Base-by-base conservation (phyloP, 2,329 filamentous ascomycete genomes). In the Verticillium tricorpus region DNA sequence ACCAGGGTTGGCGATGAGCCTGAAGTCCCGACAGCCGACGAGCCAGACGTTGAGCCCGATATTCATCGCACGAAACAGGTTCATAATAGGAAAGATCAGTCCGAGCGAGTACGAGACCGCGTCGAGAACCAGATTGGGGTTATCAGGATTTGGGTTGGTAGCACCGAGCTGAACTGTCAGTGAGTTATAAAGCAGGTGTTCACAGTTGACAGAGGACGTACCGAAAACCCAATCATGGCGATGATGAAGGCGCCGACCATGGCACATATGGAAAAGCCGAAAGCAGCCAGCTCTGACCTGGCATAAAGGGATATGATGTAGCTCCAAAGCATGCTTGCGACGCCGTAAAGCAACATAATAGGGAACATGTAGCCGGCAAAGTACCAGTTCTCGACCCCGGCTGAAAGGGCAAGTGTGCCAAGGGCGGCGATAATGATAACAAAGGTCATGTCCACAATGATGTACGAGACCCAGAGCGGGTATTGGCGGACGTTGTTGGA, bases 401-500 rank as follows among this genome's bases (percentile, higher is more conserved):
- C 73, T 62, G 86, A 83, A 50, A 89, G 85, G 52, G 84, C 78
- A 32, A 83, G 81, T 0, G 82, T 79, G 37, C 86, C 70, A 2
- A 82, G 66, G 17, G 70, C 65, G 17, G 69, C 66, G 40, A 75
- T 65, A 32, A 69, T 56, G 19, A 89, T 62, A 2, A 89, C 82
- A 62, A 89, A 85, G 35, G 81, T 69, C 65, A 87, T 85, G 72
- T 90, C 88, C 70, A 90, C 89, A 5, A 80, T 67, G 9, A 84
- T 79, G 69, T 90, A 89, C 2, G 88, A 86, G 8, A 86, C 72
- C 85, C 88, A 89, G 2, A 90, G 72, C 2, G 87, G 85, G 5
- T 84, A 76, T 3, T 84, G 82, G 32, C 86, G 77, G 37, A 90
- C 85, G 34, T 88, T 88, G 67, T 90, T 91, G 66, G 85, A 89